Evolutionary conservation across 116 monocot species (phyloP).

Genomic region (Trichopus zeylanicus): DNA sequence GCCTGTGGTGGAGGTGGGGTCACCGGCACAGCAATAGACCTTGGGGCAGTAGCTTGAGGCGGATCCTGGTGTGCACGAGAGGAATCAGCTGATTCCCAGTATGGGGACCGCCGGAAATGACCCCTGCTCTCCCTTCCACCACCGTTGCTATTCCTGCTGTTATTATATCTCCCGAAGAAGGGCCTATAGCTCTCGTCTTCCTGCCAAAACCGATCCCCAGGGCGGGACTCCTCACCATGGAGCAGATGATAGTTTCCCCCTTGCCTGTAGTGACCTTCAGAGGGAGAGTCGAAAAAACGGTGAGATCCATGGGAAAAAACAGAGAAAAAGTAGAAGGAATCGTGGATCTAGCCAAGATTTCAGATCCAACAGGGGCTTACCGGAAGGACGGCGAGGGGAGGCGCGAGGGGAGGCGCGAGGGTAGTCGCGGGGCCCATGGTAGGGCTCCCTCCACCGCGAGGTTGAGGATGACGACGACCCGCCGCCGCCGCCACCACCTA

Average conservation of each 20-base stretch:
- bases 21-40: constrained; percentile 30
- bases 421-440: constrained; percentile 23
- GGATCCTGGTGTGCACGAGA: constrained; percentile 22
- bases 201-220: constrained; percentile 11
- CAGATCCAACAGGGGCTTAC: constrained; percentile 16
- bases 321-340: constrained; percentile 1
- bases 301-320: background rate
- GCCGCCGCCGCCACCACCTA: constrained; percentile 19
- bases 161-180: constrained; percentile 24
- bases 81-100: constrained; percentile 17
- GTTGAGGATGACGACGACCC: constrained; percentile 4
- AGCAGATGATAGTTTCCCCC: constrained; percentile 27
- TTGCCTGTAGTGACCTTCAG: constrained; percentile 17
- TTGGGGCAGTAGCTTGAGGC: constrained; percentile 13
- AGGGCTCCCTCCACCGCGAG: constrained; percentile 32
- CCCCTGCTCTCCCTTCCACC: constrained; percentile 22
- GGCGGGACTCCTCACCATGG: constrained; percentile 28
- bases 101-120: constrained; percentile 29
- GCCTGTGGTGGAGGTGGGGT: constrained; percentile 9
- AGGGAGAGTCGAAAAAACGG: constrained; percentile 3
- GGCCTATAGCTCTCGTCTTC: constrained; percentile 38
- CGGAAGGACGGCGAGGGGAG: constrained; percentile 26
- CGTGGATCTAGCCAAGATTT: background rate
- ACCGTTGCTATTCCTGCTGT: constrained; percentile 6
- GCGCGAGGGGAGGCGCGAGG: constrained; percentile 32